Evolutionary conservation across 78 protist species (phyloP), one percentile per base, ranked within the genome.

Genomic region (Chrysochromulina tobinii): DNA sequence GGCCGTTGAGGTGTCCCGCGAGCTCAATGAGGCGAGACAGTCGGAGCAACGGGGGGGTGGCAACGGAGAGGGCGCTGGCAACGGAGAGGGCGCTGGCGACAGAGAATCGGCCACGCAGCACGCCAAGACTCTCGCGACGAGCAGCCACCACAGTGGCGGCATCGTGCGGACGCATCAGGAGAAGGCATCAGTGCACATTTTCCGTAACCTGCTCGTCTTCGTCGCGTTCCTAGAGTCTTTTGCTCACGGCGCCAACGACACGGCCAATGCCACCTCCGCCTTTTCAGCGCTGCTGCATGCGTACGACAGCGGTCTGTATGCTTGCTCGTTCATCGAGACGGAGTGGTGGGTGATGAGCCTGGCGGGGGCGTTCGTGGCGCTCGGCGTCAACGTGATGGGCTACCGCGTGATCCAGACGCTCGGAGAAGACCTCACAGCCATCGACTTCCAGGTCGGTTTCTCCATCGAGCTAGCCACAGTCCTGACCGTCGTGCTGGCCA

Each of bases 211-310:
- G n/a, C 93, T 79, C 88, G 25, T 93, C 20, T 0, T 79, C 27
- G 68, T 90, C 3, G 90, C 91, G 6, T 1, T 18, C 18, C 5
- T 66, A 48, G 75, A 17, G 8, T 59, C 93, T 0, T 83, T 93
- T 61, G 89, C 93, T 6, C 93, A 90, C 87, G 93, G 95, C 14
- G 91, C 87, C 59, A 90, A 90, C 84, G 93, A 53, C 27, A 25
- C 51, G 27, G 66, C 75, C 54, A 53, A 48, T 12, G 51, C 61
- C 8, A 61, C n/a, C 21, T 93, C 81, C 25, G 91, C 95, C 8
- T 86, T 93, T 48, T 0, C 93, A 14, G 58, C 93, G 50, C 38
- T 91, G 21, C 68, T 1, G 38, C 2, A 3, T 53, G 6, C 85
- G 38, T 93, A 61, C 61, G 0, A 0, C 11, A 0, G 18, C 53